phyloP scores from a whole-genome alignment of 225 moss, liverwort and hornwort species.

The Sphagnum tenellum region DNA sequence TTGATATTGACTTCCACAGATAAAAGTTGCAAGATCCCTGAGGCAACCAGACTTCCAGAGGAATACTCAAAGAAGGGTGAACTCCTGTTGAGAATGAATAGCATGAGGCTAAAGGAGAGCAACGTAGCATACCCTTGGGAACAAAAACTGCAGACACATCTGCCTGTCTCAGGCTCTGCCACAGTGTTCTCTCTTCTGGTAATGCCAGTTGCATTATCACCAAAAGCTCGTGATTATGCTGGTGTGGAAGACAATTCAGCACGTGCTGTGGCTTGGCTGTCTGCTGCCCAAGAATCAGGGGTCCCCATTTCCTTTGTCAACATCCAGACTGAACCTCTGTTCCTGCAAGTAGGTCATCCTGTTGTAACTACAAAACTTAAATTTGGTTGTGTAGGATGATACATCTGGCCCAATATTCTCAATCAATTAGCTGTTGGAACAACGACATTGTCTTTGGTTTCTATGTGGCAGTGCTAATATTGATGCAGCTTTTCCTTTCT shows the following conservation, averaged over 20 bases:
- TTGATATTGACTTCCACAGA: constrained; percentile 10
- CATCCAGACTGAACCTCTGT: constrained; percentile 57
- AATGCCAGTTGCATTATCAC: constrained; percentile 51
- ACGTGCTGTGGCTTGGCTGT: constrained; percentile 52
- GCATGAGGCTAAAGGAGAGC: constrained; percentile 50
- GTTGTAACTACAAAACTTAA: no score
- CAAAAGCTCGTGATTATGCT: constrained; percentile 42
- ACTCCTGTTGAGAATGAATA: constrained; percentile 38
- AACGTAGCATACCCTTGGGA: constrained; percentile 56
- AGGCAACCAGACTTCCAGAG: constrained; percentile 36
- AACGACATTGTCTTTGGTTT: no score
- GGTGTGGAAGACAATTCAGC: constrained; percentile 54
- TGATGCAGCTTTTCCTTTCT: neutral
- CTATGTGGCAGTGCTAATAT: no score
- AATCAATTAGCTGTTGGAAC: no score
- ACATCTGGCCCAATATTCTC: no score
- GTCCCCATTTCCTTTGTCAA: constrained; percentile 58
- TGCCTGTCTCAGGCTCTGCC: constrained; percentile 48
- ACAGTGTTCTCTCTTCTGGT: constrained; percentile 57
- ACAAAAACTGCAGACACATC: constrained; percentile 41
- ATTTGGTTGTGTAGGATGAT: no score
- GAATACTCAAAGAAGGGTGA: constrained; percentile 49
- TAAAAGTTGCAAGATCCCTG: constrained; percentile 43
- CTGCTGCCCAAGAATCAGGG: constrained; percentile 56
- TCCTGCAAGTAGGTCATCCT: constrained; percentile 42